Evolutionary conservation across 306 rosid genomes (phyloP).

Genomic region (Albizia julibrissin): DNA sequence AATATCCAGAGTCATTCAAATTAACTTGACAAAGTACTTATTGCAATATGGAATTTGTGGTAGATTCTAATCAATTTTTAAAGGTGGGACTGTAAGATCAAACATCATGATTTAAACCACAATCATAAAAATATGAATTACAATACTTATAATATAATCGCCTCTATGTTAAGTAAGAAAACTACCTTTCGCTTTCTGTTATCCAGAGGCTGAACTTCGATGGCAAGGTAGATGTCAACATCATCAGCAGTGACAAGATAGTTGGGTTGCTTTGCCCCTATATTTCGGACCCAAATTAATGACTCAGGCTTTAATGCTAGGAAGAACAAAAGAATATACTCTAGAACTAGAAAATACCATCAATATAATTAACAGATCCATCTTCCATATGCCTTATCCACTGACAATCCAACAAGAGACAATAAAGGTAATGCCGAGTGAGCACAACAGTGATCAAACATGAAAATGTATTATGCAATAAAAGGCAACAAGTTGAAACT

Average conservation of each 20-base stretch:
- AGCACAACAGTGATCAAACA: conserved; percentile 28
- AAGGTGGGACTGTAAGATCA: not conserved
- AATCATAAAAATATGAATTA: not conserved
- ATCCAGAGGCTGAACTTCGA: conserved; percentile 95
- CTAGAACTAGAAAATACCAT: conserved; percentile 54
- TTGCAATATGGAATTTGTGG: not conserved
- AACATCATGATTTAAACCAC: not conserved
- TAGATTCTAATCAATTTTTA: not conserved
- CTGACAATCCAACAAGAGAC: conserved; percentile 48
- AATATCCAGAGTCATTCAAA: conserved; percentile 15
- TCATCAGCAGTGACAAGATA: conserved; percentile 89
- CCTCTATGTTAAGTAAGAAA: conserved; percentile 7
- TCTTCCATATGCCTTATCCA: conserved; percentile 92
- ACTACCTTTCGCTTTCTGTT: conserved; percentile 91
- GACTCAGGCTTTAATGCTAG: conserved; percentile 30
- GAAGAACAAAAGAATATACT: conserved; percentile 23
- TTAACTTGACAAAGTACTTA: conserved; percentile 26
- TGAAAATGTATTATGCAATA: conserved; percentile 6
- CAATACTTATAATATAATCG: conserved; percentile 27
- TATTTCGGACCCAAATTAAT: conserved; percentile 30
- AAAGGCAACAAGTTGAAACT: conserved; percentile 26
- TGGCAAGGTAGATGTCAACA: conserved; percentile 83
- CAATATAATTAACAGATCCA: conserved; percentile 89
- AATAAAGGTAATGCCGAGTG: conserved; percentile 26
- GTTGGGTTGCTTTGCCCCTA: conserved; percentile 95